Conservation (phyloP, 805 yeast genomes). For the Saturnispora kantuleensis region DNA sequence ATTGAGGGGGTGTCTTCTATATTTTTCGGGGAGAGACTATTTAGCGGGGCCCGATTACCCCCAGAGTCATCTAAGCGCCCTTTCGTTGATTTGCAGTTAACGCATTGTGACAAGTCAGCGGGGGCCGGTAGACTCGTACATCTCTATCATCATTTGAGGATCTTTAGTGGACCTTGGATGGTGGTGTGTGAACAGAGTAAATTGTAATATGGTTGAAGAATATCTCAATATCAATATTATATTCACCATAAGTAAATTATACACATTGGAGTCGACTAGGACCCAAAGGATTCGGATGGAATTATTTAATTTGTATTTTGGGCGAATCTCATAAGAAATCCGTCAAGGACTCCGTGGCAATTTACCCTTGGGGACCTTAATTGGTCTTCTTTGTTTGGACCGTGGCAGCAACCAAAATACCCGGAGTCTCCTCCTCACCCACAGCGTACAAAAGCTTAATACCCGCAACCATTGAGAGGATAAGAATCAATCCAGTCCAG, state of each 20-base stretch:
- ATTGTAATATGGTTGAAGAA: not conserved
- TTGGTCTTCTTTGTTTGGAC: slow-evolving; percentile 30
- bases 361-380: not conserved
- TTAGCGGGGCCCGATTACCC: slow-evolving; percentile 17
- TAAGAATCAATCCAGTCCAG: slow-evolving; percentile 50
- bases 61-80: slow-evolving; percentile 61
- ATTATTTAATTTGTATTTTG: too few relatives aligned
- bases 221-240: too few relatives aligned
- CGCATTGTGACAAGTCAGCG: slow-evolving; percentile 16
- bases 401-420: slow-evolving; percentile 55
- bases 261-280: too few relatives aligned
- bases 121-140: slow-evolving; percentile 70
- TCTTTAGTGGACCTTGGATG: not conserved
- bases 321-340: too few relatives aligned
- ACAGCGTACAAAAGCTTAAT: slow-evolving; percentile 41
- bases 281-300: too few relatives aligned
- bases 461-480: slow-evolving; percentile 38
- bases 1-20: slow-evolving; percentile 7
- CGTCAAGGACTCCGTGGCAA: too few relatives aligned
- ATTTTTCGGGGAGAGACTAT: slow-evolving; percentile 50
- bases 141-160: slow-evolving; percentile 10
- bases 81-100: slow-evolving; percentile 29
- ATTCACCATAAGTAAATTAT: too few relatives aligned
- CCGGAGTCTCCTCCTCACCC: slow-evolving; percentile 58
- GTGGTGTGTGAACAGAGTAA: not conserved